Evolutionary conservation across 305 asterid genomes (phyloP).

Genomic region (Stenogyne calaminthoides): DNA sequence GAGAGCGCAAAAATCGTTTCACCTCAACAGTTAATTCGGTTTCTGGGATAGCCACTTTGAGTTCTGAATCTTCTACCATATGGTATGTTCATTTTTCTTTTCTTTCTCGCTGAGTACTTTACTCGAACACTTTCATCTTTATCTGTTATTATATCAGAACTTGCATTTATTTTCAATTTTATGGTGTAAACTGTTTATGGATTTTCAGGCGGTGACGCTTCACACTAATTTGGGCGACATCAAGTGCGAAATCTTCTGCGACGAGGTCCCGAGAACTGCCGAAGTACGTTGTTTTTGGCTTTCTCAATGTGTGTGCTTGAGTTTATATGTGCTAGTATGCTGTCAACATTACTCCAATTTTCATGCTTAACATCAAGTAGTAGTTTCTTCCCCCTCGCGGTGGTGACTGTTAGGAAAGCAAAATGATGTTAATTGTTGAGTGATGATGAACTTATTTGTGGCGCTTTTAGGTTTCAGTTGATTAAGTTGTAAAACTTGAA

Average conservation of each 20-base stretch:
- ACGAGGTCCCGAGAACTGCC: conserved; percentile 88
- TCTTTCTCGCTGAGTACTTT: conserved; percentile 28
- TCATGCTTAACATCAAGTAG: background rate
- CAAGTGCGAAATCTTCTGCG: conserved; percentile 96
- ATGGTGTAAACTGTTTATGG: background rate
- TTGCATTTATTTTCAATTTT: background rate
- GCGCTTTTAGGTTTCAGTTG: conserved; percentile 9
- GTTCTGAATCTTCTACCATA: background rate
- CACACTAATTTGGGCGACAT: conserved; percentile 97
- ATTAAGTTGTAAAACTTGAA: background rate
- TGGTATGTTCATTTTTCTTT: conserved; percentile 24
- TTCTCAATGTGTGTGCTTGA: background rate
- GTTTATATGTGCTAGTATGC: background rate
- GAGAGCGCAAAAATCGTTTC: background rate
- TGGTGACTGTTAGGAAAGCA: conserved; percentile 12
- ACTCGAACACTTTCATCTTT: conserved; percentile 36
- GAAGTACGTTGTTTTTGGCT: conserved; percentile 52
- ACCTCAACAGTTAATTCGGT: conserved; percentile 13
- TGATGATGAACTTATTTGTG: conserved; percentile 7
- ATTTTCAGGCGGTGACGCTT: conserved; percentile 79
- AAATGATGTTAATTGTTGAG: conserved; percentile 2
- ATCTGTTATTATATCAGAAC: background rate
- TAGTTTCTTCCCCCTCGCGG: background rate
- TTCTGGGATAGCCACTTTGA: background rate
- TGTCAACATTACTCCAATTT: background rate